Conservation (phyloP, 2,329 filamentous ascomycete species). For the Aspergillus thermomutatus region DNA sequence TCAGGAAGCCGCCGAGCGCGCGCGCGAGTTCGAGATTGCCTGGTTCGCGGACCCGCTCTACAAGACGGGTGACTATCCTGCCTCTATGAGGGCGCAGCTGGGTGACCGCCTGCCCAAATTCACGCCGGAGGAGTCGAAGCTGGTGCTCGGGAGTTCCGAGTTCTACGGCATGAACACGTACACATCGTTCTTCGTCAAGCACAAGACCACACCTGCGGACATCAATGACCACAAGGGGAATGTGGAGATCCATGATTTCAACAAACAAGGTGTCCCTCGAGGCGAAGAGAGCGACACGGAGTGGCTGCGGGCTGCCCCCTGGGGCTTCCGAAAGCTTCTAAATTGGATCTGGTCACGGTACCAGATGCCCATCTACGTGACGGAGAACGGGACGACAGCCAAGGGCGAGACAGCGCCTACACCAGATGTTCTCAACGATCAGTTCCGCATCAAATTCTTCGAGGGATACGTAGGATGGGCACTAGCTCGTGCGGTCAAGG, state of each 20-base stretch:
- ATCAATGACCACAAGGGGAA: slow-evolving; percentile 69
- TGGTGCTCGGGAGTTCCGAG: slow-evolving; percentile 75
- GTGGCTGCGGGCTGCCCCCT: slow-evolving; percentile 71
- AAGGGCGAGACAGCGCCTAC: slow-evolving; percentile 72
- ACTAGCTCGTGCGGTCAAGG: slow-evolving; percentile 57
- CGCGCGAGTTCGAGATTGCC: slow-evolving; percentile 75
- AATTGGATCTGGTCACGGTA: slow-evolving; percentile 72
- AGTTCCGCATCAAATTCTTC: slow-evolving; percentile 74
- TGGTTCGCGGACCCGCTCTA: slow-evolving; percentile 85
- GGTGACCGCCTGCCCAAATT: slow-evolving; percentile 70
- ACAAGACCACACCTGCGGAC: slow-evolving; percentile 52
- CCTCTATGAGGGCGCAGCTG: slow-evolving; percentile 74
- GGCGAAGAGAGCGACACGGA: slow-evolving; percentile 73
- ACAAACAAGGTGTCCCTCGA: slow-evolving; percentile 67
- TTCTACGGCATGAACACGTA: slow-evolving; percentile 91
- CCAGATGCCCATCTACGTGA: slow-evolving; percentile 72
- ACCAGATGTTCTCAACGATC: slow-evolving; percentile 67
- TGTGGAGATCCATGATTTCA: slow-evolving; percentile 64
- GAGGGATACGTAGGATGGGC: slow-evolving; percentile 65
- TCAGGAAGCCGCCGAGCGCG: slow-evolving; percentile 68
- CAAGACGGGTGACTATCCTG: slow-evolving; percentile 69
- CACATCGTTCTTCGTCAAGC: slow-evolving; percentile 76
- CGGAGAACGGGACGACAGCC: slow-evolving; percentile 77
- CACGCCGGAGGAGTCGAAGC: slow-evolving; percentile 63
- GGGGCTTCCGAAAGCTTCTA: slow-evolving; percentile 69